Evolutionary conservation across 495 filamentous ascomycete genomes (phyloP), one percentile per base, ranked within the genome.

Genomic region (Niebla homalea): DNA sequence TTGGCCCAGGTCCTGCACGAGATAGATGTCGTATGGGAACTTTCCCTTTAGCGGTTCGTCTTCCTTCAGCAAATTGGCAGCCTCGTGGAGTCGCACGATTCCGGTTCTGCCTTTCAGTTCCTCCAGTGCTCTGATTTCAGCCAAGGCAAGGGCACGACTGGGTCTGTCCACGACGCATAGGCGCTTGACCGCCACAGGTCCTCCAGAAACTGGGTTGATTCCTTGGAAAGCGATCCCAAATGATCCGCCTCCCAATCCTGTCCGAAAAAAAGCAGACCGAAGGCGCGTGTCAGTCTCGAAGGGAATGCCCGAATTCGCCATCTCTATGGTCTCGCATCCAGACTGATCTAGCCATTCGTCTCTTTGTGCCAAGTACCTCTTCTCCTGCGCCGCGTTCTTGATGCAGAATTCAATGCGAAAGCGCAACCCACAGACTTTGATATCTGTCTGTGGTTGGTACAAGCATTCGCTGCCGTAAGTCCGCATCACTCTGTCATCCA

Each of bases 1-100:
- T 10, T 32, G 6, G 36, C 50, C 50, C n/a, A 29, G 46, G 6
- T 53, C 43, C 11, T 48, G 50, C 10, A 53, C 22, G 0, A 53
- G 10, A 15, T 40, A 48, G 14, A 53, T 18, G 36, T 48, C 21
- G 5, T 37, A 19, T 8, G 50, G 50, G n/a, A 29, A 40, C 1
- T 48, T 22, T 20, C 16, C 19, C 10, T 18, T 5, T 4, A 40
- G 16, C 7, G 20, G 21, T 8, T 7, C 21, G 7, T 36, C 20
- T 18, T 19, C 26, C 3, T 19, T 19, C n/a, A 16, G 42, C 0
- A 21, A 5, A 1, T 5, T 45, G 20, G 21, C 21, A 6, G 23
- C 19, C 20, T 26, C 5, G 23, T 20, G 26, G 42, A 25, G 4
- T 25, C 23, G 21, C 1, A n/a, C 23, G 4, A 45, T 45, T 2